A percentile compares a stretch with the other conserved stretches of the same genome.
phyloP scores from a whole-genome alignment of 202 grass and related monocot species.

The Alloteropsis angusta region DNA sequence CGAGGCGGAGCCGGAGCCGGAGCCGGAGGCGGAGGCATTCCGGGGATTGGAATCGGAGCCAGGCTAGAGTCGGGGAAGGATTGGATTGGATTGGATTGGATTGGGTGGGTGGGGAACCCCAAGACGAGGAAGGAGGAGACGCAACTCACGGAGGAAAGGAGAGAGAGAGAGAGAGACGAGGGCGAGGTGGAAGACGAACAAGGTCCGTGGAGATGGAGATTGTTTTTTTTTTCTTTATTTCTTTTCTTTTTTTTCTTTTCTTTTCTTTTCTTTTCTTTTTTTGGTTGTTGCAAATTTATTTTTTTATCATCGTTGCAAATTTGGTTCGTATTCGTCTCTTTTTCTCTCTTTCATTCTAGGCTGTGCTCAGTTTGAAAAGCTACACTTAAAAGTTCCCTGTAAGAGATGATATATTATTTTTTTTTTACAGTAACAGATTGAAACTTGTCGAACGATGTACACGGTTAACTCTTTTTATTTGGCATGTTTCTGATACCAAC shows the following conservation, averaged over 20 bases:
- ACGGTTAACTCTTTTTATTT: too few species aligned
- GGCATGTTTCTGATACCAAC: too few species aligned
- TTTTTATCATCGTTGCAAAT: too few species aligned
- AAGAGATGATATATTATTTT: too few species aligned
- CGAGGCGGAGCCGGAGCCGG: too few species aligned
- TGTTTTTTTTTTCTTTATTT: neutral
- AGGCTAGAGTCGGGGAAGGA: neutral
- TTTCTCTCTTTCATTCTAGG: too few species aligned
- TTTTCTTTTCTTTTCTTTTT: neutral
- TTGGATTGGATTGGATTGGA: neutral
- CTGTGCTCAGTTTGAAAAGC: too few species aligned
- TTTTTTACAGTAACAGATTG: too few species aligned
- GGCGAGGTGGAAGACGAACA: neutral
- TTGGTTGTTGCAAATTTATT: neutral
- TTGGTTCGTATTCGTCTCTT: too few species aligned
- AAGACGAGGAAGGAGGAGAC: neutral
- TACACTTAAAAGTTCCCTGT: too few species aligned
- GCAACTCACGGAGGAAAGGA: constrained; percentile 23
- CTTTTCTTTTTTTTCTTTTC: too few species aligned
- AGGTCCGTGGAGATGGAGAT: neutral
- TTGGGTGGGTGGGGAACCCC: neutral
- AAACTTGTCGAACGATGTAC: too few species aligned
- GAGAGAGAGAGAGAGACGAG: neutral
- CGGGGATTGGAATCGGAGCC: neutral
- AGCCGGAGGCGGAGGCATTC: constrained; percentile 11